Percentiles rank a stretch among this genome's conserved stretches.
Conservation (phyloP, 495 filamentous ascomycete species). For the Clavariopsis aquatica region DNA sequence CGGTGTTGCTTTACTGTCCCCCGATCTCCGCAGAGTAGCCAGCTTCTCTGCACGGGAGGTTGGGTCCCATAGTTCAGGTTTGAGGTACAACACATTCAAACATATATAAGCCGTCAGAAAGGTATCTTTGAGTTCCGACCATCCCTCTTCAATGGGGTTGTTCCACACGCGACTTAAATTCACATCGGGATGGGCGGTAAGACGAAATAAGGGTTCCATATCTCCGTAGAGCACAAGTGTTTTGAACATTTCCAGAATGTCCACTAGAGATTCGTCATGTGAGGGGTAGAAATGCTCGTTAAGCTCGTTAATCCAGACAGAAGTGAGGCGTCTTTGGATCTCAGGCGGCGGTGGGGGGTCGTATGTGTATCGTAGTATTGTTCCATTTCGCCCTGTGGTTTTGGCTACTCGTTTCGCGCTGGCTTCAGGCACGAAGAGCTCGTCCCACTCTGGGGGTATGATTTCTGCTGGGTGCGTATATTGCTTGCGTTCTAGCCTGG, state of each 20-base stretch:
- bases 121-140: conserved; percentile 2
- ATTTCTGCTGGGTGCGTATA: neutral
- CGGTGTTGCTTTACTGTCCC: neutral
- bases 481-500: conserved; percentile 9
- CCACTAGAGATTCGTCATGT: neutral
- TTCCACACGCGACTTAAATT: neutral
- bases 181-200: conserved; percentile 4
- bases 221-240: conserved; percentile 11
- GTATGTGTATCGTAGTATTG: neutral
- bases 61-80: conserved; percentile 8
- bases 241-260: conserved; percentile 3
- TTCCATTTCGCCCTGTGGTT: conserved; percentile 3
- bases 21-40: neutral
- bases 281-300: neutral
- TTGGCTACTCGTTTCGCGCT: neutral
- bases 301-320: conserved; percentile 1
- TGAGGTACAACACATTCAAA: conserved; percentile 11
- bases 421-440: conserved; percentile 11
- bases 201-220: conserved; percentile 15
- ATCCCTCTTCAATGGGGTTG: neutral
- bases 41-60: neutral
- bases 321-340: neutral
- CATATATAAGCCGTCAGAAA: conserved; percentile 15
- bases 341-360: neutral
- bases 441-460: conserved; percentile 5